These are phyloP conservation scores for Pseudozyma tsukubaensis DNA, from an alignment of 1,284 basidiomycete species.

Conservation along the genomic window DNA sequence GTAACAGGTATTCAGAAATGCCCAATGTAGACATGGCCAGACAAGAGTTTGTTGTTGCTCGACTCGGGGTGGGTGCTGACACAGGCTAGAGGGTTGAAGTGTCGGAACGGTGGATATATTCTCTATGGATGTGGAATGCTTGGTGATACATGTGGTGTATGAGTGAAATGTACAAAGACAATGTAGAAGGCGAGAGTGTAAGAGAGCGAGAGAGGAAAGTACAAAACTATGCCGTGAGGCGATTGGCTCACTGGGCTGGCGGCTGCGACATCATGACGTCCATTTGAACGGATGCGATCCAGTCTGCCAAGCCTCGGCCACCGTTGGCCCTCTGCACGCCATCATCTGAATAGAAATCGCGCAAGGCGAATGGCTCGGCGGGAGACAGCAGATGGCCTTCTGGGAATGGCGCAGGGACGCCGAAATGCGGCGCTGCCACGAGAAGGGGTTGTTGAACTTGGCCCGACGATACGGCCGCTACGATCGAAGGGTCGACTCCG, in stretches of 20 bases:
- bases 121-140: too few relatives aligned
- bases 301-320: constrained; percentile 19
- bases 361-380: constrained; percentile 30
- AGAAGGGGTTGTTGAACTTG: background rate
- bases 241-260: background rate
- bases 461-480: background rate
- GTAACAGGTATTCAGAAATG: too few relatives aligned
- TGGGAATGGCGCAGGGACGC: constrained; percentile 9
- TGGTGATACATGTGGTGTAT: constrained; percentile 3
- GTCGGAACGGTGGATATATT: too few relatives aligned
- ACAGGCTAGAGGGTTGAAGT: too few relatives aligned
- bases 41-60: too few relatives aligned
- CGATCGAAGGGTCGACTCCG: background rate
- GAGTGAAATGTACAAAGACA: background rate
- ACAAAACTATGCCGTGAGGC: too few relatives aligned
- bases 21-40: too few relatives aligned
- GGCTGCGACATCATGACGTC: constrained; percentile 21
- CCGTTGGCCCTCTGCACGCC: constrained; percentile 15
- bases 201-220: too few relatives aligned
- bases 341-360: constrained; percentile 31
- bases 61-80: too few relatives aligned
- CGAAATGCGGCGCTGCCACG: constrained; percentile 24
- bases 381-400: constrained; percentile 19
- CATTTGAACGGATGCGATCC: constrained; percentile 32
- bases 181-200: too few relatives aligned